These are phyloP conservation scores for Aspergillus candidus DNA, from an alignment of 2,329 filamentous ascomycete genomes.

Conservation along the genomic window DNA sequence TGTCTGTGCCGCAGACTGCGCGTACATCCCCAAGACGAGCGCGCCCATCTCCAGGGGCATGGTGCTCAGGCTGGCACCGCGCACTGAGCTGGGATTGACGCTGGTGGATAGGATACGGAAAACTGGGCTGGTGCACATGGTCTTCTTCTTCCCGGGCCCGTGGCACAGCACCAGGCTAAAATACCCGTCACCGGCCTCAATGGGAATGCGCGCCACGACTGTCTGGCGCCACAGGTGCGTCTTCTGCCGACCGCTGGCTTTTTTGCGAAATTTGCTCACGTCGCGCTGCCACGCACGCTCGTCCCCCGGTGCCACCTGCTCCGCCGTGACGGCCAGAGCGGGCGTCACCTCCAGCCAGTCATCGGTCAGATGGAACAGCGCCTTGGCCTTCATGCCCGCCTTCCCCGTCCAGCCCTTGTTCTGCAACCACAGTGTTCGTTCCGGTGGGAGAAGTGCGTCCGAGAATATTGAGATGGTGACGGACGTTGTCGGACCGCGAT, in stretches of 20 bases:
- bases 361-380: conserved; percentile 53
- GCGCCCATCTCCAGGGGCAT: conserved; percentile 60
- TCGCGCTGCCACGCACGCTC: conserved; percentile 65
- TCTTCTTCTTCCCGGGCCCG: conserved; percentile 51
- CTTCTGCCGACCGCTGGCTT: conserved; percentile 42
- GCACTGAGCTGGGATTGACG: conserved; percentile 53
- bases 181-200: conserved; percentile 59
- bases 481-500: conserved; percentile 58
- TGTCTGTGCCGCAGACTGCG: conserved; percentile 27
- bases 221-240: conserved; percentile 57
- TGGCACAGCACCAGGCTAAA: conserved; percentile 60
- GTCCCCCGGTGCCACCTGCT: conserved; percentile 50
- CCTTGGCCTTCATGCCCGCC: conserved; percentile 61
- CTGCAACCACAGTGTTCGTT: conserved; percentile 62
- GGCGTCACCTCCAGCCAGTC: conserved; percentile 67
- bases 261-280: conserved; percentile 57
- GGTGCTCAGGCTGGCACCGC: conserved; percentile 59
- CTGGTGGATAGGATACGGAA: conserved; percentile 65
- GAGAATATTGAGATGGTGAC: conserved; percentile 60
- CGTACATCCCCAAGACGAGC: conserved; percentile 41
- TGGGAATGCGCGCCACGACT: conserved; percentile 58
- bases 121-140: conserved; percentile 60
- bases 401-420: conserved; percentile 63
- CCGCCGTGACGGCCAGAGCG: conserved; percentile 37
- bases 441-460: conserved; percentile 50